Base-by-base conservation (phyloP, 805 yeast species). In the Zygotorulaspora sp. region DNA sequence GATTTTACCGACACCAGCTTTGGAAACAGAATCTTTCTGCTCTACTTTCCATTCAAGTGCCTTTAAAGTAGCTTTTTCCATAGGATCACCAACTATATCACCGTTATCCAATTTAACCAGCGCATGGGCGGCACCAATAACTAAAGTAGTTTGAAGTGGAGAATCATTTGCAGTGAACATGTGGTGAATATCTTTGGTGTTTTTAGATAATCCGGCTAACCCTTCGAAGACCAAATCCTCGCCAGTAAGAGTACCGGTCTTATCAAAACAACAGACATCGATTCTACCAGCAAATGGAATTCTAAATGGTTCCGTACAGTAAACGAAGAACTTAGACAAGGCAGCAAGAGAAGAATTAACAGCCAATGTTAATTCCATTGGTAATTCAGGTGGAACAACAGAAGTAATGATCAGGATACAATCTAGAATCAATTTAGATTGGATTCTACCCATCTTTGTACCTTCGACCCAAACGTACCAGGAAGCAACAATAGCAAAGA, bases 391-490 rank as follows among this genome's bases (percentile, higher is more conserved):
- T 24, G 98, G 98, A 27, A 92, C 98, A 47, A 92, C 98, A 35
- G 97, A 89, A 13, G 98, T 92, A 53, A 92, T 77, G 52, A 92
- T 94, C 57, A 92, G 76, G 48, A 92, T 83, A 79, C 98, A 92
- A 66, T 92, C 97, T 57, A 92, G 74, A 49, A 92, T 81, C 62
- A 92, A 75, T 66, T 90, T 90, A 38, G 95, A 84, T 64, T 90
- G 95, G 53, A 86, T 77, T 68, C 98, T 83, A 55, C 96, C 97
- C 86, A 86, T 82, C 61, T 75, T 80, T 16, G 95, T 83, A 65
- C 98, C 98, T 67, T 90, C 96, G 43, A 84, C 82, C 98, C 98
- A 92, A 37, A 92, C 97, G 58, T 90, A 92, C 87, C 95, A 83
- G 14, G 95, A 82, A 21, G 98, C 98, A 52, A 88, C 86, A 57